Evolutionary conservation across 2,329 filamentous ascomycete genomes (phyloP).

Genomic region (Aspergillus ibericus): DNA sequence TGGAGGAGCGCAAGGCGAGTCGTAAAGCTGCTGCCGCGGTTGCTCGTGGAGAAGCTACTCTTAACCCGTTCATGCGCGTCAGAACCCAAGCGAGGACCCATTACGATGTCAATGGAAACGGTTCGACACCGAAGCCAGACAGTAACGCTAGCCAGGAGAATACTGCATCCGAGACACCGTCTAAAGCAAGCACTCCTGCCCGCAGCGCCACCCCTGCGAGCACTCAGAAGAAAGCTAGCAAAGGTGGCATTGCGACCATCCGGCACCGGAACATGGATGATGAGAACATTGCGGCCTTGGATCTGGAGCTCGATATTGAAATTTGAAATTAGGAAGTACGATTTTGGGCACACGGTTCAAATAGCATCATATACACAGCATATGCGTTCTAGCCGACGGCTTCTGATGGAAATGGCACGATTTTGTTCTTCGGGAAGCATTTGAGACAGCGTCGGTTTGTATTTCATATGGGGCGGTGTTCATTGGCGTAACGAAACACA

Average conservation of each 20-base stretch:
- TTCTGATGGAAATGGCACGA: neutral
- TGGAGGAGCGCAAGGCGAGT: slow-evolving; percentile 70
- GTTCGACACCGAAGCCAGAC: slow-evolving; percentile 30
- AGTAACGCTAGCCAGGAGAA: slow-evolving; percentile 46
- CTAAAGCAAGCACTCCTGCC: slow-evolving; percentile 54
- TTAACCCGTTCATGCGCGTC: slow-evolving; percentile 58
- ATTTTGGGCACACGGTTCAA: neutral
- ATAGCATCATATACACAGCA: neutral
- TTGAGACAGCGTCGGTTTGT: slow-evolving; percentile 11
- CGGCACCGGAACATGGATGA: slow-evolving; percentile 80
- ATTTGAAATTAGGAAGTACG: slow-evolving; percentile 52
- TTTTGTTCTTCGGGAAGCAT: slow-evolving; percentile 3
- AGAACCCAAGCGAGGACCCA: slow-evolving; percentile 68
- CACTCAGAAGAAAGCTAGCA: slow-evolving; percentile 36
- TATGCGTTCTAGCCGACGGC: neutral
- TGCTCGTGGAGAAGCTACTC: slow-evolving; percentile 62
- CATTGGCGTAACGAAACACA: slow-evolving; percentile 13
- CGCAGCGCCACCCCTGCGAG: slow-evolving; percentile 36
- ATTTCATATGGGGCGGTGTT: slow-evolving; percentile 14
- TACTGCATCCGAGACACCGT: slow-evolving; percentile 53
- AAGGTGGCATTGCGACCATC: slow-evolving; percentile 64
- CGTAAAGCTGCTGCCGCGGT: slow-evolving; percentile 62
- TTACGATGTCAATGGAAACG: slow-evolving; percentile 59
- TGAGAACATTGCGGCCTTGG: slow-evolving; percentile 85
- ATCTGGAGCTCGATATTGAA: slow-evolving; percentile 89